Evolutionary conservation across 352 stramenopile species (phyloP).

Genomic region (Pythium graminicola): DNA sequence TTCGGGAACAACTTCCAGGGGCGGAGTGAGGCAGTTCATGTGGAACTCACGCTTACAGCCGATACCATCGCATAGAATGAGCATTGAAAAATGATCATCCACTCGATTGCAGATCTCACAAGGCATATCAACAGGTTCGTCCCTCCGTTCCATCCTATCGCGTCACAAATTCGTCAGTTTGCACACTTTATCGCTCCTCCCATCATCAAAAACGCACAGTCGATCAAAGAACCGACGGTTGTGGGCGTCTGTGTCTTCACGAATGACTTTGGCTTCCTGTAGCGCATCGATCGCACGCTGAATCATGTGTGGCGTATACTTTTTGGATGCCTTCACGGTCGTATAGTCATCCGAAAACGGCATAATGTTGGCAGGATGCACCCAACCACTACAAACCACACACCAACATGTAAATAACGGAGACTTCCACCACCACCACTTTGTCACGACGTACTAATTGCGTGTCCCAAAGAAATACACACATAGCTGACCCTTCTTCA

Average conservation of each 20-base stretch:
- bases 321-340: constrained; percentile 54
- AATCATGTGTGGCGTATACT: constrained; percentile 64
- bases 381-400: constrained; percentile 51
- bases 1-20: constrained; percentile 48
- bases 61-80: constrained; percentile 80
- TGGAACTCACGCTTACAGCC: constrained; percentile 82
- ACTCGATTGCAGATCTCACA: constrained; percentile 79
- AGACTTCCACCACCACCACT: background rate
- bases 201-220: constrained; percentile 43
- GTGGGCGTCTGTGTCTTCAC: constrained; percentile 50
- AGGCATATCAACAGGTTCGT: constrained; percentile 66
- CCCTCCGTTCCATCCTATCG: constrained; percentile 58
- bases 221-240: constrained; percentile 66
- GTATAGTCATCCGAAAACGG: constrained; percentile 62
- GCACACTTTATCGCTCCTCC: background rate
- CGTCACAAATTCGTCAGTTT: background rate
- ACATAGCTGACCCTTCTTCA: constrained; percentile 68
- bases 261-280: constrained; percentile 61
- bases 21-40: constrained; percentile 75
- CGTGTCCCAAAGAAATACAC: constrained; percentile 84
- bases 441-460: constrained; percentile 88
- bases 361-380: constrained; percentile 60
- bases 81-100: constrained; percentile 70
- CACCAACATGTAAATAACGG: background rate
- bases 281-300: constrained; percentile 44